A percentile compares a stretch with the other conserved stretches of the same genome.
phyloP scores from a whole-genome alignment of 441 rosid species.

The Corymbia calophylla region DNA sequence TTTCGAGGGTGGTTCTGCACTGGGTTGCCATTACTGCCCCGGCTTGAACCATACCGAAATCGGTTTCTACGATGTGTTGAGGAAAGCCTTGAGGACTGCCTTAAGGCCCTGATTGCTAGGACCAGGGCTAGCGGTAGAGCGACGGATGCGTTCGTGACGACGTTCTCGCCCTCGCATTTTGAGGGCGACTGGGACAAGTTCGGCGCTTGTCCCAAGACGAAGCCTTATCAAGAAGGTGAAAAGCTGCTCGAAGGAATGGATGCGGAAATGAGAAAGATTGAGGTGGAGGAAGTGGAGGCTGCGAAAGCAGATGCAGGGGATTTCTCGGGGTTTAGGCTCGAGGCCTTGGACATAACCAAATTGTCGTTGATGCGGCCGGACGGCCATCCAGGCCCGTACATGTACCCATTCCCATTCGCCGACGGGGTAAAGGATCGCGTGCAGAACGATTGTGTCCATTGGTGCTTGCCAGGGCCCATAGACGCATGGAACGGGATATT shows the following conservation, averaged over 20 bases:
- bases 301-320: constrained; percentile 25
- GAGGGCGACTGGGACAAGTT: constrained; percentile 93
- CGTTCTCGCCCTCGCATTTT: constrained; percentile 87
- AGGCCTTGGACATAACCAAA: constrained; percentile 66
- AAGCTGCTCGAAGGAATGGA: constrained; percentile 70
- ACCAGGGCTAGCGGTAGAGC: constrained; percentile 14
- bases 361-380: constrained; percentile 76
- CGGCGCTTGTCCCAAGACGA: constrained; percentile 75
- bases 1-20: constrained; percentile 43
- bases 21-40: constrained; percentile 84
- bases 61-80: constrained; percentile 66
- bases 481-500: constrained; percentile 94
- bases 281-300: constrained; percentile 49
- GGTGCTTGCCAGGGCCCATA: constrained; percentile 95
- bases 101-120: constrained; percentile 29
- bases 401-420: constrained; percentile 72
- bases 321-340: constrained; percentile 29
- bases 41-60: constrained; percentile 64
- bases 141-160: constrained; percentile 40
- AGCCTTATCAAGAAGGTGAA: constrained; percentile 58
- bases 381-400: constrained; percentile 90
- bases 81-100: constrained; percentile 67
- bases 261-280: constrained; percentile 59
- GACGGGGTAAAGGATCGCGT: constrained; percentile 63
- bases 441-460: constrained; percentile 91